These are phyloP conservation scores for Tremella yokohamensis DNA, from an alignment of 768 basidiomycete species.

Conservation along the genomic window DNA sequence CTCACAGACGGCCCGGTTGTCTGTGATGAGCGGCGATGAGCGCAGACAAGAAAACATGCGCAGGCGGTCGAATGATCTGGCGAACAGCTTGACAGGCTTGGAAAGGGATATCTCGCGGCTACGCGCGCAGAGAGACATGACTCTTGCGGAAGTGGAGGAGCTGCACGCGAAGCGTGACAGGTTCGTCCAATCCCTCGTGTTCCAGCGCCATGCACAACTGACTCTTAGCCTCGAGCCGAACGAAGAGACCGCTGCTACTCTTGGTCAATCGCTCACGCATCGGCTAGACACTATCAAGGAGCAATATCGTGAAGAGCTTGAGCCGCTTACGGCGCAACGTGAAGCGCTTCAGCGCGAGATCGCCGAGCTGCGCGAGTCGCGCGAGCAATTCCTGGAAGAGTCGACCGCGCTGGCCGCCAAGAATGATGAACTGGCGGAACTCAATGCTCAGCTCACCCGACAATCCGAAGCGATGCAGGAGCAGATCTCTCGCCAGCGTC, in stretches of 20 bases:
- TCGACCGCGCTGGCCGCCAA: slow-evolving; percentile 82
- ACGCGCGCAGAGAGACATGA: slow-evolving; percentile 83
- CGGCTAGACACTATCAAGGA: slow-evolving; percentile 81
- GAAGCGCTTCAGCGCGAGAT: slow-evolving; percentile 77
- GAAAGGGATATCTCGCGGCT: slow-evolving; percentile 83
- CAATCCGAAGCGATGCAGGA: slow-evolving; percentile 62
- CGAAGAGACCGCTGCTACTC: slow-evolving; percentile 30
- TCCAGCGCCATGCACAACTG: slow-evolving; percentile 6
- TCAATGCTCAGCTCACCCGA: slow-evolving; percentile 75
- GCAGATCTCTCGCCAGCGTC: slow-evolving; percentile 26
- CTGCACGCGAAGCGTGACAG: slow-evolving; percentile 64
- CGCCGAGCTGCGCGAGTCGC: slow-evolving; percentile 74
- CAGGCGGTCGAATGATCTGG: slow-evolving; percentile 73
- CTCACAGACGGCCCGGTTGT: slow-evolving; percentile 81
- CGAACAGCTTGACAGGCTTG: slow-evolving; percentile 68
- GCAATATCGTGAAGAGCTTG: slow-evolving; percentile 81
- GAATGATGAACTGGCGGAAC: slow-evolving; percentile 87
- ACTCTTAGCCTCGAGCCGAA: slow-evolving; percentile 11
- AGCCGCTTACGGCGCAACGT: slow-evolving; percentile 75
- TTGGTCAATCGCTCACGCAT: slow-evolving; percentile 69
- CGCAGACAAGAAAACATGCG: slow-evolving; percentile 71
- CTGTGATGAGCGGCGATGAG: slow-evolving; percentile 75
- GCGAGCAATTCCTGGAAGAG: slow-evolving; percentile 85
- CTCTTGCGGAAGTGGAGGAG: slow-evolving; percentile 90
- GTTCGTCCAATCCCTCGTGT: slow-evolving; percentile 54